Conservation (phyloP, 768 basidiomycete species). For the Leccinum disarticulatum region DNA sequence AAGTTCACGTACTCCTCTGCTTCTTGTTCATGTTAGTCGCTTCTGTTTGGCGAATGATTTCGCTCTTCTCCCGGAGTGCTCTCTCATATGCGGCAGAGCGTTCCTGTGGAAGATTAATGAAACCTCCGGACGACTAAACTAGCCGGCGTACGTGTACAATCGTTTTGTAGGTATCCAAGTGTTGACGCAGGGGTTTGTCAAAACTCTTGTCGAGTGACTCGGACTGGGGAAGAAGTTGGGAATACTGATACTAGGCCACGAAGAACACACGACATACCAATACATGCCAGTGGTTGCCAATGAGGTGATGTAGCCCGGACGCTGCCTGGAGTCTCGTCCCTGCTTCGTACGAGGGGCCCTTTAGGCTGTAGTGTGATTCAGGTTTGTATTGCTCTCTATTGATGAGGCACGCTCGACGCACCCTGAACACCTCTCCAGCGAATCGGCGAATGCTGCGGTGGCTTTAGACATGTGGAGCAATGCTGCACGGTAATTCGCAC, state of each 20-base stretch:
- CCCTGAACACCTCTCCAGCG: conserved; percentile 83
- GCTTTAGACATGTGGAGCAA: conserved; percentile 79
- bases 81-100: conserved; percentile 83
- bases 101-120: conserved; percentile 50
- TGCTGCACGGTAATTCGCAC: conserved; percentile 78
- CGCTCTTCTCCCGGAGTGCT: conserved; percentile 78
- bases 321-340: conserved; percentile 83
- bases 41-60: conserved; percentile 83
- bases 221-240: conserved; percentile 46
- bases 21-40: conserved; percentile 80
- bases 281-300: conserved; percentile 91
- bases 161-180: conserved; percentile 75
- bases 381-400: background rate
- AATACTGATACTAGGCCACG: conserved; percentile 6
- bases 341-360: conserved; percentile 77
- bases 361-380: conserved; percentile 47
- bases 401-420: conserved; percentile 36
- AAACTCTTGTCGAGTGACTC: conserved; percentile 85
- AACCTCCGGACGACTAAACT: background rate
- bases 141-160: conserved; percentile 58
- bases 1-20: conserved; percentile 66
- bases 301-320: conserved; percentile 86
- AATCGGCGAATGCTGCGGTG: conserved; percentile 82
- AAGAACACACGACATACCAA: conserved; percentile 51
- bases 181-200: conserved; percentile 85